Base-by-base conservation (phyloP, 306 rosid species). In the Alnus rubra region DNA sequence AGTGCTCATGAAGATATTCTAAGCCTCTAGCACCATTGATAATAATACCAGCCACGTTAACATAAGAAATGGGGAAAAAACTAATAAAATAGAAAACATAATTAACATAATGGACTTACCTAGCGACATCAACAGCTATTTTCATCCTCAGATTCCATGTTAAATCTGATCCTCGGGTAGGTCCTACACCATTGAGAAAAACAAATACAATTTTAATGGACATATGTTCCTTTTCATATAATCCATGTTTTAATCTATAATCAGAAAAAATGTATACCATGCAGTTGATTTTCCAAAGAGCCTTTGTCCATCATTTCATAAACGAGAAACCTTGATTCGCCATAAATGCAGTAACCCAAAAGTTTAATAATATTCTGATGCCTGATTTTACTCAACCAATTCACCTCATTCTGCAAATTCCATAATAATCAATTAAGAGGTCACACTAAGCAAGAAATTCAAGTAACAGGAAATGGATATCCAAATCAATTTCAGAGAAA, bases 1-100 rank as follows among this genome's bases (percentile, higher is more conserved):
- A 87, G 68, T 90, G 92, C 87, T 94, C 98, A 8, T 94, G 97
- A 78, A 94, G 97, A 87, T 89, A 89, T 81, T 94, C 97, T 82
- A 94, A 78, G 54, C 94, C 98, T 82, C 98, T 94, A 78, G 42
- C 56, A 83, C 60, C 74, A 82, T 44, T 35, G 31, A 79, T 71
- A 19, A n/a, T 19, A 54, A 72, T 55, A 69, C 60, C 30, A 71
- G 63, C 65, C 53, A 72, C 16, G 60, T 71, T 78, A 73, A 52
- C 49, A 65, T 71, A 23, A 74, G 59, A 76, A 51, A 69, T 62
- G 60, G 37, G 1, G 4, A 55, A 23, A 56, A 19, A 45, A 54
- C 16, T 55, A 45, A 75, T 63, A 30, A 52, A 81, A 39, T 23
- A 31, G 67, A n/a, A 7, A 77, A 62, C 11, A 67, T 23, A 62